These are phyloP conservation scores for Citrus australasica DNA, from an alignment of 345 rosid species.

Conservation along the genomic window DNA sequence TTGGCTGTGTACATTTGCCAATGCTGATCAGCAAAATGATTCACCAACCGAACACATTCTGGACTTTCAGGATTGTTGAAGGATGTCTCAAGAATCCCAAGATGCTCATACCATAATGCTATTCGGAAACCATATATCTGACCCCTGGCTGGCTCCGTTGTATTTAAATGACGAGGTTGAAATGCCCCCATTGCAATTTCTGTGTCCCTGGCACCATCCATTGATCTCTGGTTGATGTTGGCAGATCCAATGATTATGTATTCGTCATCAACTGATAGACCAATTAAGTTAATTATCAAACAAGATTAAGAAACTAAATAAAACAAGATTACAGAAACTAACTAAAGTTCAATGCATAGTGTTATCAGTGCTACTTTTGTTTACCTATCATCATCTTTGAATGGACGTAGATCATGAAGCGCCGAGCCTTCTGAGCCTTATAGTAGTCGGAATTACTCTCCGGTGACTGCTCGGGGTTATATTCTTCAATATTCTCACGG, in stretches of 20 bases:
- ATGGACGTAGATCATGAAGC: slow-evolving; percentile 91
- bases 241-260: slow-evolving; percentile 90
- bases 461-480: slow-evolving; percentile 41
- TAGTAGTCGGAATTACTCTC: slow-evolving; percentile 49
- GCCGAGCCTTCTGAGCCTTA: slow-evolving; percentile 66
- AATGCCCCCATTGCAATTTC: slow-evolving; percentile 91
- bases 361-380: background rate
- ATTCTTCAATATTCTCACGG: slow-evolving; percentile 49
- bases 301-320: background rate
- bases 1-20: slow-evolving; percentile 47
- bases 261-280: slow-evolving; percentile 75
- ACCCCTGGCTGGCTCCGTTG: slow-evolving; percentile 32
- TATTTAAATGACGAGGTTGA: slow-evolving; percentile 58
- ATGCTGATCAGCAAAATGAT: slow-evolving; percentile 26
- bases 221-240: slow-evolving; percentile 86
- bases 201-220: slow-evolving; percentile 82
- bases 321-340: background rate
- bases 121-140: slow-evolving; percentile 55
- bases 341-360: background rate
- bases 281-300: background rate
- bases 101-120: slow-evolving; percentile 70
- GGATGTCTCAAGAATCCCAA: background rate
- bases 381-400: slow-evolving; percentile 87
- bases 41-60: slow-evolving; percentile 36
- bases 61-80: slow-evolving; percentile 37